Conservation (phyloP, 495 filamentous ascomycete species). For the Viridothelium virens region DNA sequence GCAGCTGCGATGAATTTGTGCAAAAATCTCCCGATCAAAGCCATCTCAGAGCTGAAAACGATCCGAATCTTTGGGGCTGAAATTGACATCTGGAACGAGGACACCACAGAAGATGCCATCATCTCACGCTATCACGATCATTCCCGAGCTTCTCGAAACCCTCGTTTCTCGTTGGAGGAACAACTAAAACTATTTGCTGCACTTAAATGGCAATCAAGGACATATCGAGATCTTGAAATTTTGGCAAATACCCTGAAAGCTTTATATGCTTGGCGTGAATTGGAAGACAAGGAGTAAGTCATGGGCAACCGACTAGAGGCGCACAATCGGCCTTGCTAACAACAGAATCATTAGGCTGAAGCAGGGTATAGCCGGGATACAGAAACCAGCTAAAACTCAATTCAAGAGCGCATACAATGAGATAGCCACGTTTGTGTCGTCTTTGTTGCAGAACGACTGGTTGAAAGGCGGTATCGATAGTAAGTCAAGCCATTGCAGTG, state of each 20-base stretch:
- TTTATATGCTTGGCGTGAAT: conserved; percentile 51
- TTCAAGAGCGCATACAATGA: neutral
- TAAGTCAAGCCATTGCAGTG: neutral
- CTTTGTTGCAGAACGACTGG: neutral
- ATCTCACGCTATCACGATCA: neutral
- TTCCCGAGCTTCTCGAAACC: neutral
- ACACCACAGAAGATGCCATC: neutral
- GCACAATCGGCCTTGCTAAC: too few species aligned
- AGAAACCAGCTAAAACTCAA: neutral
- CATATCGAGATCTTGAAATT: conserved; percentile 66
- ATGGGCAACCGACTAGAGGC: neutral
- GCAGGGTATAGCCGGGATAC: neutral
- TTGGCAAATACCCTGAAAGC: conserved; percentile 58
- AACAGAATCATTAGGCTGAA: conserved; percentile 11
- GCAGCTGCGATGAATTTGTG: conserved; percentile 19
- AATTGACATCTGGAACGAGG: conserved; percentile 22
- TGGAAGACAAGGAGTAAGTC: conserved; percentile 37
- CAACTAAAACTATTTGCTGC: conserved; percentile 5
- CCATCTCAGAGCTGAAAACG: conserved; percentile 19
- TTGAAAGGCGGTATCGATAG: neutral
- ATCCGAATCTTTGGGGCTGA: neutral
- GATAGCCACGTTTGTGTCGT: neutral
- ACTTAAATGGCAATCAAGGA: conserved; percentile 42
- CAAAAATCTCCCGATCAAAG: conserved; percentile 16
- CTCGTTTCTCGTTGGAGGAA: neutral